Base-by-base conservation (phyloP, 2,329 filamentous ascomycete species). In the Phyllachora maydis region DNA sequence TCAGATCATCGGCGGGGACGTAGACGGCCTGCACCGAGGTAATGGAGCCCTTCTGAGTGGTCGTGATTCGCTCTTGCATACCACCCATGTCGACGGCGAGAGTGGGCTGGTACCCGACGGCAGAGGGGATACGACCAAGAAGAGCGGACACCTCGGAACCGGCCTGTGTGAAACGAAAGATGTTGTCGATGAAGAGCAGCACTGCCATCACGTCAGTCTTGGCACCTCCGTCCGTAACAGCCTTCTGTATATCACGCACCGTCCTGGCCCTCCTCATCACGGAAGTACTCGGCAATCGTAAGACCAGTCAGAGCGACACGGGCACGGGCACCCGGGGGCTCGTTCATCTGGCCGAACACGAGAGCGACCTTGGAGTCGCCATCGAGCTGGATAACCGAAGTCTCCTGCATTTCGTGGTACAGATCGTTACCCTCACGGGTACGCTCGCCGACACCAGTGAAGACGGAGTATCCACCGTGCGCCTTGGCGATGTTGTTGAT, bases 401-500 rank as follows among this genome's bases (percentile, higher is more conserved):
- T 98, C 65, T 98, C 85, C 68, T 95, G 88, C 88, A 98, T 98
- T 72, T 98, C 88, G 65, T 98, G 85, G 76, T 98, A 98, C 68
- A 98, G 59, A 74, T 98, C 88, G 73, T 98, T 98, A 71, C 88
- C 88, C 74, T 98, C 88, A 81, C 88, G 88, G 52, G 88, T 98
- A 68, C 88, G 85, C 76, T 98, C 88, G 56, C 88, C 88, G 60
- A 98, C 88, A 85, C 88, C 88, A 52, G 82, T 92, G 76, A 98
- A 98, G 54, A 98, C 88, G 40, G 88, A 98, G 78, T 91, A 98
- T 91, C 88, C 88, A 91, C 88, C 88, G 67, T 98, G 88, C 44
- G 88, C 88, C 73, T 95, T 95, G 62, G 88, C 88, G 52, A 98
- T 95, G 76, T 98, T 98, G 82, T 98, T 98, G 66, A 98, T 98